Base-by-base conservation (phyloP, 208 protist genomes). In the Angomonas desouzai region DNA sequence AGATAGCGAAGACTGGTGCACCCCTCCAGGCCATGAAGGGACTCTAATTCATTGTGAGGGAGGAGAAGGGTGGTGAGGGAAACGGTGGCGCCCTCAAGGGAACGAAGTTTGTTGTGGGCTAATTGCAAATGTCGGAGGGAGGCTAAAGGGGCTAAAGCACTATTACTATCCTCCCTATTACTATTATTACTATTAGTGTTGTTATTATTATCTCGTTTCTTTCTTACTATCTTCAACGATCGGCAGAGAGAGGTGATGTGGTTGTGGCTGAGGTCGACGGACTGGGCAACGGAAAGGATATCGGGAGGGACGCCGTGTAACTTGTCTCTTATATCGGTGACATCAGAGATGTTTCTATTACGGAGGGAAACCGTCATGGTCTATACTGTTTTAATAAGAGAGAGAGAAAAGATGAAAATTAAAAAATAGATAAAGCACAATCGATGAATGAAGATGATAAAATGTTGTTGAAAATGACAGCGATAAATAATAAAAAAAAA, bases 51-150 rank as follows among this genome's bases (percentile, higher is more conserved):
- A 62, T 76, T 76, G 64, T 76, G 70, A 22, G 68, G 67, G 18
- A 66, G 69, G 18, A 80, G 32, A 40, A 80, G 74, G 0, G 64
- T 58, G 7, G 69, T 72, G 45, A 80, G 64, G 0, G 74, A 73
- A 38, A 62, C 28, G 0, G 74, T 56, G 1, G 43, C 66, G 0
- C 74, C 74, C 4, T 27, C 30, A 29, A 80, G 59, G 2, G 61
- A 64, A 48, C 65, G 58, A 9, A 80, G 27, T 18, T 47, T 20
- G 34, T 80, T 80, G 49, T 76, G 60, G 28, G 48, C 28, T 27
- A 80, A 33, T 16, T 33, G 55, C 22, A 80, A 51, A 23, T 70
- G 43, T 1, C 23, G 4, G 1, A 80, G 69, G 0, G 25, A 55
- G 1, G 40, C 38, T 22, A 80, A 60, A n/a, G 10, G n/a, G 47